These are phyloP conservation scores for Adiantum capillusveneris DNA, from an alignment of 75 land plant genomes.

Conservation along the genomic window DNA sequence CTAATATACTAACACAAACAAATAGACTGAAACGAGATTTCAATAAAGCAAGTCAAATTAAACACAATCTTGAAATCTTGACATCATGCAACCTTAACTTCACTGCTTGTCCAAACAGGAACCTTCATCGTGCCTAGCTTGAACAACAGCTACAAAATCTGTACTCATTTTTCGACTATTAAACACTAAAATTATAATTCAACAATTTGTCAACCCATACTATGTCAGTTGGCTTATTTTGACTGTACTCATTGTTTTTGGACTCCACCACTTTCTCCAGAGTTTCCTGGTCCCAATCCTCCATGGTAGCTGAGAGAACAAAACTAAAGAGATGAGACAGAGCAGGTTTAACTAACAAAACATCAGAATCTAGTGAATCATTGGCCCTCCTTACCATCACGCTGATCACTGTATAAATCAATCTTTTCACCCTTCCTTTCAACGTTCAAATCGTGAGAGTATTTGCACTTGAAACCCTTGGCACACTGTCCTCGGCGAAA, in stretches of 20 bases:
- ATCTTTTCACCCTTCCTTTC: constrained; percentile 99
- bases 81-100: no score
- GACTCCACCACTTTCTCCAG: constrained; percentile 88
- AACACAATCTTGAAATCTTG: no score
- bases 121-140: no score
- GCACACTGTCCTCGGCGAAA: constrained; percentile 93
- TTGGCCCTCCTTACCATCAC: constrained; percentile 37
- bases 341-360: not conserved
- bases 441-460: constrained; percentile 92
- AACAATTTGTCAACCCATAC: constrained; percentile 58
- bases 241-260: constrained; percentile 75
- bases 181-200: no score
- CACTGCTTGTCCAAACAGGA: no score
- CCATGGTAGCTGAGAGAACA: constrained; percentile 93
- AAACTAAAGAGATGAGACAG: not conserved
- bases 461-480: constrained; percentile 98
- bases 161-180: no score
- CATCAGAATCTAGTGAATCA: not conserved
- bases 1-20: no score
- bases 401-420: constrained; percentile 93
- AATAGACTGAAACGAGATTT: no score
- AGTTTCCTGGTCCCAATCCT: constrained; percentile 98
- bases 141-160: no score
- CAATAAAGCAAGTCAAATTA: no score
- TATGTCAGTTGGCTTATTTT: constrained; percentile 97